phyloP scores from a whole-genome alignment of 1,139 yeast genomes.

The Diutina pseudorugosa region DNA sequence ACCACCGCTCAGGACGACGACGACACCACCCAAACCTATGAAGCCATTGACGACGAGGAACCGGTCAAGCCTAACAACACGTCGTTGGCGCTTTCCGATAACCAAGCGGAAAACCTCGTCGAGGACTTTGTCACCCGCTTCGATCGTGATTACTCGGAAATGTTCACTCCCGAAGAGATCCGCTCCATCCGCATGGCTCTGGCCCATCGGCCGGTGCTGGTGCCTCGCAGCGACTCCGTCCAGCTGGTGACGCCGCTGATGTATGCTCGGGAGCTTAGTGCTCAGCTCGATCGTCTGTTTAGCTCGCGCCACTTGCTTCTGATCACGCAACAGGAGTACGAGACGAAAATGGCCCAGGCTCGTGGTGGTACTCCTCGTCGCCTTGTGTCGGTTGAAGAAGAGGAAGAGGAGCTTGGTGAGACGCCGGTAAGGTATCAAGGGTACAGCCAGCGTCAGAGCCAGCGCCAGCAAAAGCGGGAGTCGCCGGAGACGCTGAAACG shows the following conservation, averaged over 20 bases:
- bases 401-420: neutral
- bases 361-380: neutral
- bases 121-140: constrained; percentile 1
- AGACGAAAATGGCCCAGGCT: neutral
- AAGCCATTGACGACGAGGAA: neutral
- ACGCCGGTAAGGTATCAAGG: neutral
- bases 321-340: neutral
- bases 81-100: neutral
- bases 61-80: neutral
- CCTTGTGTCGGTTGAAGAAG: neutral
- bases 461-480: neutral
- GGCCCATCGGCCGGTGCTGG: neutral
- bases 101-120: neutral
- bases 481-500: neutral
- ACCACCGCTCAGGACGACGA: neutral
- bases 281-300: neutral
- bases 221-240: constrained; percentile 1
- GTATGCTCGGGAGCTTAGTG: neutral
- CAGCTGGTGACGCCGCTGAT: constrained; percentile 4
- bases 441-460: neutral
- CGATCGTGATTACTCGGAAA: neutral
- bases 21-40: neutral
- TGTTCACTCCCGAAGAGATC: neutral
- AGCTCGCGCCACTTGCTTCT: neutral
- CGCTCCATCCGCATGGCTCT: neutral